Base-by-base conservation (phyloP, 2,329 filamentous ascomycete species). In the Aspergillus sergii region DNA sequence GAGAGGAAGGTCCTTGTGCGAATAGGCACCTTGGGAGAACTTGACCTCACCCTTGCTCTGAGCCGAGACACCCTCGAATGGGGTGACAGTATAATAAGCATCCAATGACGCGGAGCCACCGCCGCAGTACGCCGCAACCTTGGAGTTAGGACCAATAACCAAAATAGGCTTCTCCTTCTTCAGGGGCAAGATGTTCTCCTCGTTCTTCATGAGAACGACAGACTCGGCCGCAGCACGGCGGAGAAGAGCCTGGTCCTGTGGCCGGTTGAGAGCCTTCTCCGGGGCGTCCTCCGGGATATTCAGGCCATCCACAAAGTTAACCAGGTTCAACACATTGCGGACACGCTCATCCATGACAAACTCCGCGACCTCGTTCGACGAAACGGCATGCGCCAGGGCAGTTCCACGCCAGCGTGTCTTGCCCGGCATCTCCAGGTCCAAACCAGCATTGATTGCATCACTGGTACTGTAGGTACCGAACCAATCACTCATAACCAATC, bases 171-270 rank as follows among this genome's bases (percentile, higher is more conserved):
- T 78, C 28, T 76, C 74, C 54, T 79, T 81, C 45, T 78, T 75
- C 58, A 86, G 72, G 0, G 91, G 91, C 1, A 94, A 80, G 0
- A 89, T 74, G 16, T 80, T 80, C 43, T 84, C 83, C 14, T 91
- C 84, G 67, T 94, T 94, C 78, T 93, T 92, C 56, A 93, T 79
- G 14, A 94, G 81, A 1, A 93, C 90, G 10, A 92, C 88, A 4
- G 88, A 88, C 72, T 93, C 89, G 5, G 87, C 85, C 21, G 89
- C 89, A 28, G 91, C 83, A 59, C 84, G 82, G 21, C 91, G 84
- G 26, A 92, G 84, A 53, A 93, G 80, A 19, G 83, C 84, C 5
- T 88, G 84, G 43, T 87, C 88, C 73, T 90, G 85, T 0, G 85
- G 82, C 0, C 85, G 89, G 71, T 92, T 81, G 9, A 82, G 79